Conservation (phyloP, 2,329 filamentous ascomycete genomes). For the Clarireedia paspali region DNA sequence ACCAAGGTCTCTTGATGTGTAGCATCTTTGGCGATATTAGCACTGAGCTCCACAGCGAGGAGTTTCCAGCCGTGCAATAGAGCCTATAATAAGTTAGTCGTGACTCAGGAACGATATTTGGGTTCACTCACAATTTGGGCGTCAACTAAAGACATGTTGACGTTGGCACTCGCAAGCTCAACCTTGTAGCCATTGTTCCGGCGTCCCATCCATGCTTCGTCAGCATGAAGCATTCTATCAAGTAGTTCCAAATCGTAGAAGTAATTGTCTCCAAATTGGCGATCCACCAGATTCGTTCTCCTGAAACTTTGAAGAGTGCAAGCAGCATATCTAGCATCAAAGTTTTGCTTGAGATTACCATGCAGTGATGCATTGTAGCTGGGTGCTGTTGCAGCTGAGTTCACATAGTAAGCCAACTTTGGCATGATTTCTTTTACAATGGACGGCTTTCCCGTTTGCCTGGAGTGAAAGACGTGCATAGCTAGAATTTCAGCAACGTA, state of each 20-base stretch:
- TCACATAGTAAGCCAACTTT: constrained; percentile 71
- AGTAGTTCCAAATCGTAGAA: constrained; percentile 79
- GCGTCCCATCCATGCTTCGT: constrained; percentile 67
- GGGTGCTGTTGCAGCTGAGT: constrained; percentile 69
- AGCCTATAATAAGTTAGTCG: constrained; percentile 41
- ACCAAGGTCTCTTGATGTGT: constrained; percentile 33
- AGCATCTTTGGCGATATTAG: constrained; percentile 31
- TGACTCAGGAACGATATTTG: background rate
- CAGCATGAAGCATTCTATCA: constrained; percentile 65
- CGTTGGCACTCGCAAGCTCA: constrained; percentile 81
- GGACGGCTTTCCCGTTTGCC: constrained; percentile 61
- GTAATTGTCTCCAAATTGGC: constrained; percentile 65
- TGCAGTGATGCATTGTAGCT: constrained; percentile 86
- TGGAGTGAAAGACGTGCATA: constrained; percentile 81
- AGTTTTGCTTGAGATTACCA: constrained; percentile 75
- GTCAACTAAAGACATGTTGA: constrained; percentile 86
- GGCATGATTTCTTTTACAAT: constrained; percentile 66
- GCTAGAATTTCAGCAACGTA: constrained; percentile 82
- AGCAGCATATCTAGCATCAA: constrained; percentile 67
- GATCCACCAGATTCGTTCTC: constrained; percentile 58
- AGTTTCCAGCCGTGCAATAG: constrained; percentile 88
- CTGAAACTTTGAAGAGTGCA: constrained; percentile 74
- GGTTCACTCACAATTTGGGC: constrained; percentile 66
- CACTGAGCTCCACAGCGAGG: constrained; percentile 75
- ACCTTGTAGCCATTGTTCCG: constrained; percentile 66